These are phyloP conservation scores for Lodderomyces elongisporus DNA, from an alignment of 1,139 yeast genomes.

Conservation along the genomic window DNA sequence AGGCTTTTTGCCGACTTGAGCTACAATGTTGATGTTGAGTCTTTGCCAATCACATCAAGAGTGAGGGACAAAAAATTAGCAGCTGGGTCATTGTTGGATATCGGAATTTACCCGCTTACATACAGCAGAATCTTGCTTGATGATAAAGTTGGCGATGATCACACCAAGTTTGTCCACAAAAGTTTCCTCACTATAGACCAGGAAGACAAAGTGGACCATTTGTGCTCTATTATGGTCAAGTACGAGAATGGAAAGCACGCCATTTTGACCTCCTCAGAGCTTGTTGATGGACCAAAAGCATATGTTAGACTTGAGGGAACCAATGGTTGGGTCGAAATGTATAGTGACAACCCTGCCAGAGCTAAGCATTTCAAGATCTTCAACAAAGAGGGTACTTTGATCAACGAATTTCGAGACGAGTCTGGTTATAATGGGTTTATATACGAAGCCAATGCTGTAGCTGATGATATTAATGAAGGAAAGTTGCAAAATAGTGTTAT, in stretches of 20 bases:
- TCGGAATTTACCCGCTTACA: conserved; percentile 56
- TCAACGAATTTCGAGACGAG: conserved; percentile 24
- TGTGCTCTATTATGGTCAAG: conserved; percentile 29
- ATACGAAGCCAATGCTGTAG: conserved; percentile 50
- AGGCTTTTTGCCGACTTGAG: conserved; percentile 40
- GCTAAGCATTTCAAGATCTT: conserved; percentile 25
- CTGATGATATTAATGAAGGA: conserved; percentile 35
- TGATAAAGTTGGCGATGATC: conserved; percentile 24
- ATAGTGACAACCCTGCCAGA: conserved; percentile 32
- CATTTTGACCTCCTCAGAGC: conserved; percentile 29
- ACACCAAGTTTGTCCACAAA: conserved; percentile 24
- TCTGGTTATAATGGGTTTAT: conserved; percentile 40
- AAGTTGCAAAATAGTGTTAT: conserved; percentile 27
- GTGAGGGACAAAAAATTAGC: conserved; percentile 44
- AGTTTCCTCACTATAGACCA: conserved; percentile 30
- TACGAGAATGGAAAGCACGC: conserved; percentile 35
- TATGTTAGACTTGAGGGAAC: conserved; percentile 37
- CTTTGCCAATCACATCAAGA: conserved; percentile 24
- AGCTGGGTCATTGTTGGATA: conserved; percentile 58
- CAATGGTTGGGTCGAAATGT: conserved; percentile 32
- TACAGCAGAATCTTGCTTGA: conserved; percentile 40
- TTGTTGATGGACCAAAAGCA: conserved; percentile 25
- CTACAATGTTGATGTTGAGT: conserved; percentile 25
- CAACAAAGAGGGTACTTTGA: conserved; percentile 18
- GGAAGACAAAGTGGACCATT: conserved; percentile 31